Evolutionary conservation across 305 asterid genomes (phyloP).

Genomic region (Fraxinus angustifolia): DNA sequence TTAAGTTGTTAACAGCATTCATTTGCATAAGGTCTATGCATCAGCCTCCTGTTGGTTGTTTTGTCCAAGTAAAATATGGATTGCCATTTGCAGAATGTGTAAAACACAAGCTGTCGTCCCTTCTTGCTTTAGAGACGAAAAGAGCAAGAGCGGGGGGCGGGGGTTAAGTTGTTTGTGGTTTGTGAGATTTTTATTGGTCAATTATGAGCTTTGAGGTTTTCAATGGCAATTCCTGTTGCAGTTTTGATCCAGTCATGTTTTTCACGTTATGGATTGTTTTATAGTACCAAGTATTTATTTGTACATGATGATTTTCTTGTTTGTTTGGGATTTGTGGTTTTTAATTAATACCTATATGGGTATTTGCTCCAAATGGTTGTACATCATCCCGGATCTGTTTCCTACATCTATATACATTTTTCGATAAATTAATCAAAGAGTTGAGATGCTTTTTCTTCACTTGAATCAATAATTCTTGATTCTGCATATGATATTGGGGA

Average conservation of each 20-base stretch:
- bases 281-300: slow-evolving; percentile 14
- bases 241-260: slow-evolving; percentile 41
- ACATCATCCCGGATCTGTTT: not conserved
- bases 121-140: slow-evolving; percentile 13
- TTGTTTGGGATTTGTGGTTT: slow-evolving; percentile 15
- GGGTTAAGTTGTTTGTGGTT: slow-evolving; percentile 17
- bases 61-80: slow-evolving; percentile 28
- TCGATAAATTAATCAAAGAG: not conserved
- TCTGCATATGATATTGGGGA: not conserved
- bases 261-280: slow-evolving; percentile 1
- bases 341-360: not conserved
- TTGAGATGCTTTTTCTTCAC: not conserved
- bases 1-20: slow-evolving; percentile 26
- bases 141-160: slow-evolving; percentile 13
- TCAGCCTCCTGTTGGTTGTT: slow-evolving; percentile 31
- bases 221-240: slow-evolving; percentile 36
- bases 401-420: not conserved
- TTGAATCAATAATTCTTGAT: not conserved
- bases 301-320: slow-evolving; percentile 27
- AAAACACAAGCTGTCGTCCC: slow-evolving; percentile 31
- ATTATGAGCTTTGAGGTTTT: slow-evolving; percentile 28
- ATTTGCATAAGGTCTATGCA: slow-evolving; percentile 38
- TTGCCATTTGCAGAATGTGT: slow-evolving; percentile 35
- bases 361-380: not conserved
- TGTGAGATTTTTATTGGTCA: slow-evolving; percentile 27